Evolutionary conservation across 1,284 basidiomycete genomes (phyloP).

Genomic region (Rhodotorula sp.): DNA sequence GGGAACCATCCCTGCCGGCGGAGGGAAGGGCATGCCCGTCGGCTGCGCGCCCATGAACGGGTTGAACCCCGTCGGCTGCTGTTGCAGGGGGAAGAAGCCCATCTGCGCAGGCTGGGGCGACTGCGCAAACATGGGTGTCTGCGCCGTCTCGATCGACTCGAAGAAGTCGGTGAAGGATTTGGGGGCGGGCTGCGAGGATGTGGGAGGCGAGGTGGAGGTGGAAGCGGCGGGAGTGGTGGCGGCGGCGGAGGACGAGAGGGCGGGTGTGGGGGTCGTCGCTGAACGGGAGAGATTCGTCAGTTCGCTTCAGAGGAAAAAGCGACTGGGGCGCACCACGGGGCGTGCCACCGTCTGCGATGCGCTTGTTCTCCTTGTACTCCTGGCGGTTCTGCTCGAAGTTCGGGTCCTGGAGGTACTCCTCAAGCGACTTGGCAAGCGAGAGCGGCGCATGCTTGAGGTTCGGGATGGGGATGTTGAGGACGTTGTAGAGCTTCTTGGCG

Average conservation of each 20-base stretch:
- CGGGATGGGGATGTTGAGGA: conserved; percentile 90
- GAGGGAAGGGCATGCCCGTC: conserved; percentile 33
- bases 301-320: background rate
- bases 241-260: background rate
- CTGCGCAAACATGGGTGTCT: conserved; percentile 71
- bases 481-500: conserved; percentile 86
- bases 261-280: background rate
- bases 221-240: conserved; percentile 23
- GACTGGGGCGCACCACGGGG: conserved; percentile 38
- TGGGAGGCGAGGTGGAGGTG: conserved; percentile 1
- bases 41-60: conserved; percentile 61
- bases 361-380: conserved; percentile 86
- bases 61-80: conserved; percentile 68
- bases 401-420: conserved; percentile 93
- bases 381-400: conserved; percentile 93
- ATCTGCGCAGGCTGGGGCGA: conserved; percentile 51
- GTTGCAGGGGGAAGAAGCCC: conserved; percentile 58
- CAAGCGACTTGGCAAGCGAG: conserved; percentile 84
- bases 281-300: background rate
- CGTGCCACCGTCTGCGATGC: conserved; percentile 64
- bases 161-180: conserved; percentile 81
- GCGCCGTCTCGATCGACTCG: conserved; percentile 80
- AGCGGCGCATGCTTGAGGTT: conserved; percentile 94
- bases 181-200: conserved; percentile 45
- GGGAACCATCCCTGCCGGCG: conserved; percentile 22